Percentiles rank a stretch among this genome's conserved stretches.
Evolutionary conservation across 495 filamentous ascomycete genomes (phyloP).

Genomic region (Lentithecium fluviatile): DNA sequence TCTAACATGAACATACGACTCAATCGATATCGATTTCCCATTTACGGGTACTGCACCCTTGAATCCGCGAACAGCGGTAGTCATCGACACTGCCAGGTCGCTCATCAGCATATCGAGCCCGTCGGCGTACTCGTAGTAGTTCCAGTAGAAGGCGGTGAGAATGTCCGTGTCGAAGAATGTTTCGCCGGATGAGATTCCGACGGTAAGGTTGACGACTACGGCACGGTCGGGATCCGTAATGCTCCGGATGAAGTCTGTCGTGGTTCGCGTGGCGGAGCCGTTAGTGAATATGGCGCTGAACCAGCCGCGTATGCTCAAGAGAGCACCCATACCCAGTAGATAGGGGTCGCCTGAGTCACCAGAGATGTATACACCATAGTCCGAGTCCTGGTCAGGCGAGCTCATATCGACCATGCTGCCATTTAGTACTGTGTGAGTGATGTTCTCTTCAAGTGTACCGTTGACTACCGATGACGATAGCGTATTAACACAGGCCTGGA

Average conservation of each 20-base stretch:
- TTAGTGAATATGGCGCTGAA: conserved; percentile 1
- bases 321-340: conserved; percentile 11
- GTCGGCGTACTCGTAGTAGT: conserved; percentile 36
- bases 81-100: conserved; percentile 22
- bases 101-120: conserved; percentile 32
- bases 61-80: conserved; percentile 27
- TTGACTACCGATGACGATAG: not conserved
- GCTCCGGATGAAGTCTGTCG: conserved; percentile 2
- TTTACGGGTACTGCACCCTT: conserved; percentile 6
- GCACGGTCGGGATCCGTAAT: conserved; percentile 4
- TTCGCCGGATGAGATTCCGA: conserved; percentile 33
- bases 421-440: conserved; percentile 4
- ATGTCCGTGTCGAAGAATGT: conserved; percentile 39
- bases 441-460: conserved; percentile 9
- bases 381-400: not conserved
- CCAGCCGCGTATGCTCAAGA: conserved; percentile 4
- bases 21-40: conserved; percentile 14
- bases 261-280: conserved; percentile 10
- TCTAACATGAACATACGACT: conserved; percentile 28
- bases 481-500: conserved; percentile 4
- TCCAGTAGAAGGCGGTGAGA: conserved; percentile 40
- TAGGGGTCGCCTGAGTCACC: not conserved
- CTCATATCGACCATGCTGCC: not conserved
- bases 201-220: conserved; percentile 36
- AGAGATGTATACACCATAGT: conserved; percentile 2